A percentile compares a stretch with the other conserved stretches of the same genome.
Evolutionary conservation across 2,329 filamentous ascomycete genomes (phyloP).

Genomic region (Rhinocladiella mackenziei): DNA sequence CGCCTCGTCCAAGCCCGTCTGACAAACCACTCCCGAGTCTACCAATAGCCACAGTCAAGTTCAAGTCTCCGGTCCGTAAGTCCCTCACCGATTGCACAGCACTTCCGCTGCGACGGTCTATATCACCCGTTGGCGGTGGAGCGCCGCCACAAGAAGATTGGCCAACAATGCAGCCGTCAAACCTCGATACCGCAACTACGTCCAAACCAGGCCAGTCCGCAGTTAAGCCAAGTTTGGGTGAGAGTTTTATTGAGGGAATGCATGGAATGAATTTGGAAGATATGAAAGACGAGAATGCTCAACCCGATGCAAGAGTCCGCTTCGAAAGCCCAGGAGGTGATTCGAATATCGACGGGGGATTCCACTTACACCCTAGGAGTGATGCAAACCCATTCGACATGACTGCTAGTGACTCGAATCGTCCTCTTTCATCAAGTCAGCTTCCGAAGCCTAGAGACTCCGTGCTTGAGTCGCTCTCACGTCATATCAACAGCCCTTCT

Average conservation of each 20-base stretch:
- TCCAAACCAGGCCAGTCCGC: not conserved
- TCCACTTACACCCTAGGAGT: not conserved
- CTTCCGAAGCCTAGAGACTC: conserved; percentile 24
- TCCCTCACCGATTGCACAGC: conserved; percentile 33
- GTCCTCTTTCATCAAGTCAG: conserved; percentile 19
- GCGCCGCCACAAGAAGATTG: conserved; percentile 30
- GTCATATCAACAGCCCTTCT: conserved; percentile 13
- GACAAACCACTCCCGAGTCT: conserved; percentile 34
- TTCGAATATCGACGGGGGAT: not conserved
- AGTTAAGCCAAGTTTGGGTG: conserved; percentile 23
- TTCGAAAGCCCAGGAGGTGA: not conserved
- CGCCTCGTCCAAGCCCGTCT: conserved; percentile 16
- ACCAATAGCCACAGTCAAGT: conserved; percentile 27
- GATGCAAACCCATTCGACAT: not conserved
- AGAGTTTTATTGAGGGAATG: conserved; percentile 26
- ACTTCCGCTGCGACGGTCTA: conserved; percentile 30
- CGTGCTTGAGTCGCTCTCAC: conserved; percentile 19
- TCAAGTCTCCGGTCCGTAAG: conserved; percentile 26
- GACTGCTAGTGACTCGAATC: not conserved
- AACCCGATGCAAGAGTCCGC: not conserved
- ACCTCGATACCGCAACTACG: not conserved
- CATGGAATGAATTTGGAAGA: conserved; percentile 22
- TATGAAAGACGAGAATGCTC: conserved; percentile 1
- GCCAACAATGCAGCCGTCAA: conserved; percentile 29
- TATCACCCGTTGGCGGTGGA: conserved; percentile 18